phyloP scores from a whole-genome alignment of 164 flowering plant genomes.

The Piper betle region DNA sequence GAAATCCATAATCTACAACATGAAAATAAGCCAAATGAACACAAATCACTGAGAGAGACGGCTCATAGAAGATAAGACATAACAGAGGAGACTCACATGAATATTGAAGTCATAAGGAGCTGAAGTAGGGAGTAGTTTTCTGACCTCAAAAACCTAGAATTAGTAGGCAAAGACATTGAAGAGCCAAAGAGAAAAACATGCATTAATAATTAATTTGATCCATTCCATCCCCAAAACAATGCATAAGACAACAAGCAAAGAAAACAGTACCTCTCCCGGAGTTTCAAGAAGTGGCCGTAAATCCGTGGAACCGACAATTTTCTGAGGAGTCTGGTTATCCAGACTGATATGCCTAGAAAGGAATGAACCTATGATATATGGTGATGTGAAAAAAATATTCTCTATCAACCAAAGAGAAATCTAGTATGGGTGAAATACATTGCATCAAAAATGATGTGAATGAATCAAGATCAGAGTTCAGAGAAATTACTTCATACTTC shows the following conservation, averaged over 20 bases:
- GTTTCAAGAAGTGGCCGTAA: constrained; percentile 85
- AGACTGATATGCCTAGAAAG: constrained; percentile 7
- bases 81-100: constrained; percentile 47
- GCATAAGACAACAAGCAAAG: neutral
- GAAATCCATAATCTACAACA: constrained; percentile 94
- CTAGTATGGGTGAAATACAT: neutral
- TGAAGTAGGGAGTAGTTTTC: constrained; percentile 81
- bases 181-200: neutral
- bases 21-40: neutral
- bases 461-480: neutral
- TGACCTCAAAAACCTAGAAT: constrained; percentile 67
- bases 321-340: constrained; percentile 42
- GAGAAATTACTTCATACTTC: too few species aligned
- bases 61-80: neutral
- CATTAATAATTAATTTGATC: neutral
- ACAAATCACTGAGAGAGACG: neutral
- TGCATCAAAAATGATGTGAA: neutral
- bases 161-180: constrained; percentile 1
- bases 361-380: neutral
- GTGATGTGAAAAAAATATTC: too few species aligned
- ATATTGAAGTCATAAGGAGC: constrained; percentile 77
- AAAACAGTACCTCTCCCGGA: constrained; percentile 71
- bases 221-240: neutral
- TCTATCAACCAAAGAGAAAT: neutral
- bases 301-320: constrained; percentile 65